phyloP scores from a whole-genome alignment of 257 asterid species.

The Capsicum pubescens region DNA sequence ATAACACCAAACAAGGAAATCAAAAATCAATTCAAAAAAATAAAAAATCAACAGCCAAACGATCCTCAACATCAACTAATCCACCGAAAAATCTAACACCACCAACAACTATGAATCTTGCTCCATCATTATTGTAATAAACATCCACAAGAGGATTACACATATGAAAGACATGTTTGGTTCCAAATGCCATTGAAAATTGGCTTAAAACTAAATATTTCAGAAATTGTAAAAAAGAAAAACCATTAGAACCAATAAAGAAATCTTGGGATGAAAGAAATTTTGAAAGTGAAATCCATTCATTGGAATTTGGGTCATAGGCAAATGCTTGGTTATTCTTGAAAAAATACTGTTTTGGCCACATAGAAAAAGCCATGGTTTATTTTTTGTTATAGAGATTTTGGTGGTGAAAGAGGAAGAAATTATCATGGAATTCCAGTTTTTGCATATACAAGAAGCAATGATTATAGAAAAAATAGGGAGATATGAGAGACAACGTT shows the following conservation, averaged over 20 bases:
- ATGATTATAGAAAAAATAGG: constrained; percentile 41
- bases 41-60: constrained; percentile 33
- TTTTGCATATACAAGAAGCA: constrained; percentile 49
- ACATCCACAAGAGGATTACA: constrained; percentile 34
- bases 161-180: constrained; percentile 35
- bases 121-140: constrained; percentile 12
- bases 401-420: constrained; percentile 38
- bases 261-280: not conserved
- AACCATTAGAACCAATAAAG: constrained; percentile 35
- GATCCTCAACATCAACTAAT: constrained; percentile 25
- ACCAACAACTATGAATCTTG: constrained; percentile 38
- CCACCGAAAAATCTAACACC: constrained; percentile 33
- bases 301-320: constrained; percentile 40
- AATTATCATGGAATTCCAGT: constrained; percentile 37
- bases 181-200: constrained; percentile 30
- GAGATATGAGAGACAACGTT: constrained; percentile 36
- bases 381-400: not conserved
- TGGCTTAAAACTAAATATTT: constrained; percentile 34
- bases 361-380: constrained; percentile 47
- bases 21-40: too few species aligned
- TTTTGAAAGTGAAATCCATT: constrained; percentile 39
- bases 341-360: constrained; percentile 24
- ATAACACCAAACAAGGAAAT: too few species aligned
- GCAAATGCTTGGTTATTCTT: constrained; percentile 36
- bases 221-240: constrained; percentile 32